A percentile compares a stretch with the other conserved stretches of the same genome.
phyloP scores from a whole-genome alignment of 2,329 filamentous ascomycete species.

The Incumbomyces delicatus region DNA sequence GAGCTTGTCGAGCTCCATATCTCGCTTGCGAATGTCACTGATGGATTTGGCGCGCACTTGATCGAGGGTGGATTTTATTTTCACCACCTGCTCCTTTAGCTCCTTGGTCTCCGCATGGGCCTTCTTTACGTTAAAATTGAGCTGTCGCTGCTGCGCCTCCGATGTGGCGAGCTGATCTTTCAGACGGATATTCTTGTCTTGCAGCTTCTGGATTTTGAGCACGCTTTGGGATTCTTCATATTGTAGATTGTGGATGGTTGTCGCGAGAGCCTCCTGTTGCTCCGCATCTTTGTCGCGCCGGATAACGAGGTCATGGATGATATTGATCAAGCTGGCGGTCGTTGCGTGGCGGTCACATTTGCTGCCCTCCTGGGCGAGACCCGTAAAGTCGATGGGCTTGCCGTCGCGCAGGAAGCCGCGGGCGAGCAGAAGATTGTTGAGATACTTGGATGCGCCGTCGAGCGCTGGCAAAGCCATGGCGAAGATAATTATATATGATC shows the following conservation, averaged over 20 bases:
- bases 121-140: conserved; percentile 59
- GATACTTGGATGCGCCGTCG: conserved; percentile 52
- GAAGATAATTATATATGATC: too few relatives aligned
- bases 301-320: conserved; percentile 87
- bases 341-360: conserved; percentile 49
- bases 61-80: conserved; percentile 66
- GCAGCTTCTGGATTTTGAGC: conserved; percentile 52
- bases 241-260: conserved; percentile 65
- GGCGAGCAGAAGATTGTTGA: conserved; percentile 57
- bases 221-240: conserved; percentile 65
- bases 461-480: conserved; percentile 26
- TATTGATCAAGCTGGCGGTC: conserved; percentile 79
- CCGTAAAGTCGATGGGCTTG: conserved; percentile 64
- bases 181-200: conserved; percentile 47
- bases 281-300: conserved; percentile 86
- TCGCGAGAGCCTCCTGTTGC: conserved; percentile 72
- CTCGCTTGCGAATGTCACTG: conserved; percentile 82
- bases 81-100: conserved; percentile 74
- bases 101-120: conserved; percentile 64
- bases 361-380: conserved; percentile 54
- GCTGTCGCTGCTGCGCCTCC: conserved; percentile 61
- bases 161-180: conserved; percentile 46
- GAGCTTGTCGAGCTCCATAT: conserved; percentile 76
- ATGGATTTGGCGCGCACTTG: conserved; percentile 81
- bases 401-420: conserved; percentile 52